phyloP scores from a whole-genome alignment of 495 filamentous ascomycete genomes.

The Venustampulla echinocandica region DNA sequence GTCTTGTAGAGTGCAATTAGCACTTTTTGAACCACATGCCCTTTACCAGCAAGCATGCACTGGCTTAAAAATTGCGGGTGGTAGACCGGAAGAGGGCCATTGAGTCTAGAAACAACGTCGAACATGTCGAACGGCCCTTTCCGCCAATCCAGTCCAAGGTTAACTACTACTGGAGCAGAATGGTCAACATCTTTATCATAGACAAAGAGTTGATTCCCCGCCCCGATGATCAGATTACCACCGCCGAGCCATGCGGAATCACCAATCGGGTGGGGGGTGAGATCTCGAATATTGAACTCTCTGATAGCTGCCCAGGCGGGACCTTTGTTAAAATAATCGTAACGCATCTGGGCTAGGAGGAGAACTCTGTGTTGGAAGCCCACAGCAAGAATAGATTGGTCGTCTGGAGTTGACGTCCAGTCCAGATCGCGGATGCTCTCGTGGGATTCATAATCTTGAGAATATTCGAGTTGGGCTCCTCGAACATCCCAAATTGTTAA shows the following conservation, averaged over 20 bases:
- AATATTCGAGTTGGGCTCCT: slow-evolving; percentile 73
- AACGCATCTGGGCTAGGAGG: slow-evolving; percentile 83
- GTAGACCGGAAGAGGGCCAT: slow-evolving; percentile 83
- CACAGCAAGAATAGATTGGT: slow-evolving; percentile 84
- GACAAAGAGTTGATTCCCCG: slow-evolving; percentile 89
- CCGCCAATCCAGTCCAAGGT: slow-evolving; percentile 50
- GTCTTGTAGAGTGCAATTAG: slow-evolving; percentile 66
- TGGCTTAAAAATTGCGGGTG: slow-evolving; percentile 90
- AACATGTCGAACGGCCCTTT: slow-evolving; percentile 56
- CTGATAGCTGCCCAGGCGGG: slow-evolving; percentile 82
- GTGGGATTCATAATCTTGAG: slow-evolving; percentile 59
- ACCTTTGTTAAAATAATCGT: slow-evolving; percentile 84
- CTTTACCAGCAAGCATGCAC: slow-evolving; percentile 77
- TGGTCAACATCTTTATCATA: slow-evolving; percentile 66
- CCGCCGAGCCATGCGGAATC: slow-evolving; percentile 85
- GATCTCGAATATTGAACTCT: slow-evolving; percentile 70
- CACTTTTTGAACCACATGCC: slow-evolving; percentile 61
- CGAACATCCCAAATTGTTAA: slow-evolving; percentile 89
- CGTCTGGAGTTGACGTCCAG: slow-evolving; percentile 90
- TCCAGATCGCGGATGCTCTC: slow-evolving; percentile 81
- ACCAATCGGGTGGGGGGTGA: slow-evolving; percentile 86
- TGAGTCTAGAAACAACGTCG: slow-evolving; percentile 69
- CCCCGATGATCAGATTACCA: slow-evolving; percentile 76
- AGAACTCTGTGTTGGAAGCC: slow-evolving; percentile 81
- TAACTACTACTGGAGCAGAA: slow-evolving; percentile 51